Conservation (phyloP, 1,284 basidiomycete genomes). For the Chalciporus sp. region DNA sequence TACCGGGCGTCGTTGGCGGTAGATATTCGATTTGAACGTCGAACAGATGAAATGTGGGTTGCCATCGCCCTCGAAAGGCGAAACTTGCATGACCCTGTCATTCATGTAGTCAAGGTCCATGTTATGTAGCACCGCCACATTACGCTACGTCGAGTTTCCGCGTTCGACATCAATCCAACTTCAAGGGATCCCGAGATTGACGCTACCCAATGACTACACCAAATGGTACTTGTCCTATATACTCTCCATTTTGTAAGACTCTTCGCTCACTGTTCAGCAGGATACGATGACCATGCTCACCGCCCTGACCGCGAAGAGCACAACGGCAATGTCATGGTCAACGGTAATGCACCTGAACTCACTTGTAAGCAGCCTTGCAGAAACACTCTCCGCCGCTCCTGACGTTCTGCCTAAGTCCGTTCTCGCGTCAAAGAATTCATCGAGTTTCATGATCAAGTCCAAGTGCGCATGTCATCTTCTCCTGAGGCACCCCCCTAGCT, state of each 20-base stretch:
- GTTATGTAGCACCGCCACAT: no score
- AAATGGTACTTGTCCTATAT: constrained; percentile 11
- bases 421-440: constrained; percentile 72
- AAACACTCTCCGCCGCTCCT: not conserved
- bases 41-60: no score
- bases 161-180: no score
- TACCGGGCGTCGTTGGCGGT: no score
- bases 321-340: not conserved
- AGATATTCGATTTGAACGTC: no score
- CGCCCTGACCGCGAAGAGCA: constrained; percentile 4
- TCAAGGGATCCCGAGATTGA: no score
- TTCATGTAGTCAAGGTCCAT: no score
- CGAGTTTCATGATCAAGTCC: constrained; percentile 82
- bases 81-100: no score
- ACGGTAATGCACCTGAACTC: not conserved
- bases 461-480: constrained; percentile 37
- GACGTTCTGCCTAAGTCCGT: constrained; percentile 36
- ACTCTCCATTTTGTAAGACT: not conserved
- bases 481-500: constrained; percentile 1
- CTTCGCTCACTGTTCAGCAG: constrained; percentile 6
- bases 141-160: no score
- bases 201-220: constrained; percentile 14
- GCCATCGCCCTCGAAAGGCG: no score
- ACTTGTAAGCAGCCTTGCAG: constrained; percentile 19
- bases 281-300: constrained; percentile 1